These are phyloP conservation scores for Tuber borchii DNA, from an alignment of 495 filamentous ascomycete species.

Conservation along the genomic window DNA sequence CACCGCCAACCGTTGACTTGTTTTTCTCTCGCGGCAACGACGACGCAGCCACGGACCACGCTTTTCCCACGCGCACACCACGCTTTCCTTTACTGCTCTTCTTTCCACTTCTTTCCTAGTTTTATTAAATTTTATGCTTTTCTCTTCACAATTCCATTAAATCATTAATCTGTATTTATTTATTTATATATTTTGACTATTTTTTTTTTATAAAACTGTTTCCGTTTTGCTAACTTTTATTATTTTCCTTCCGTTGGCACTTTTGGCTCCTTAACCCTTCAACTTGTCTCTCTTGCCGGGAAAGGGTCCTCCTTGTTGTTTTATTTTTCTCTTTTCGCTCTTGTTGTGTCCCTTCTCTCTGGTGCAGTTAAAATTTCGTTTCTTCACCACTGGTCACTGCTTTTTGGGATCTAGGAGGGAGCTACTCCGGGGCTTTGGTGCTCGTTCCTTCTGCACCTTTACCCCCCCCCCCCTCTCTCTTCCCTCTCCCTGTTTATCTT, in stretches of 20 bases:
- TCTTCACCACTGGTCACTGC: slow-evolving; percentile 25
- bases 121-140: slow-evolving; percentile 30
- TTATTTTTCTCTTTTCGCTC: slow-evolving; percentile 10
- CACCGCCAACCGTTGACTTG: slow-evolving; percentile 35
- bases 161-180: background rate
- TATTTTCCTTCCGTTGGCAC: background rate
- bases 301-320: slow-evolving; percentile 10
- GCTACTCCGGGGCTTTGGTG: slow-evolving; percentile 21
- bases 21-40: slow-evolving; percentile 32
- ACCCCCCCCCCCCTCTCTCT: background rate
- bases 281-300: slow-evolving; percentile 2
- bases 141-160: background rate
- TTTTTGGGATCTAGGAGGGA: slow-evolving; percentile 26
- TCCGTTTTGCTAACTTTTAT: background rate
- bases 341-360: slow-evolving; percentile 33
- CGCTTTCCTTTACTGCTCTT: slow-evolving; percentile 25
- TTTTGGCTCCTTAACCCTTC: background rate
- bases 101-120: slow-evolving; percentile 17
- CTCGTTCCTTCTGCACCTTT: slow-evolving; percentile 23
- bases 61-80: slow-evolving; percentile 34
- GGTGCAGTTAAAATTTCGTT: slow-evolving; percentile 21
- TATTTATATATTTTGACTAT: background rate
- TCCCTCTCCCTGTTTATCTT: background rate
- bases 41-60: slow-evolving; percentile 30
- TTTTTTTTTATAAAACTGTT: background rate